A percentile compares a stretch with the other conserved stretches of the same genome.
Evolutionary conservation across 495 filamentous ascomycete species (phyloP).

Genomic region (Haplographium delicatum): DNA sequence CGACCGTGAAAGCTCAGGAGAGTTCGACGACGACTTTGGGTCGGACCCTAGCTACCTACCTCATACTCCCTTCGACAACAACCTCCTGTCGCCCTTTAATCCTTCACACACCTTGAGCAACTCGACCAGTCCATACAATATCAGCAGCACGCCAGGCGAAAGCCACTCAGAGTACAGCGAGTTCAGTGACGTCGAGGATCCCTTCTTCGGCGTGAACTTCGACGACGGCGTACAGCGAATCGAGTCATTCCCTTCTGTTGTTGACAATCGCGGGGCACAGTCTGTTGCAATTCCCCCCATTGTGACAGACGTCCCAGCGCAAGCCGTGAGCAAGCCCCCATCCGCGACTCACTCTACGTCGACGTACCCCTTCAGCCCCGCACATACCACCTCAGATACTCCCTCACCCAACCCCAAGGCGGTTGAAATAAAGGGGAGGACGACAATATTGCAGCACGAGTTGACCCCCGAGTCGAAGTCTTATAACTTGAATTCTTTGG

Average conservation of each 20-base stretch:
- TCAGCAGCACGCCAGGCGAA: slow-evolving; percentile 22
- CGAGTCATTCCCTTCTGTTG: slow-evolving; percentile 15
- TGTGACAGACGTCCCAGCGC: slow-evolving; percentile 5
- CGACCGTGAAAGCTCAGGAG: slow-evolving; percentile 18
- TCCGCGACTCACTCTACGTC: slow-evolving; percentile 12
- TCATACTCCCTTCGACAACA: slow-evolving; percentile 1
- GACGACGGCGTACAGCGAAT: slow-evolving; percentile 18
- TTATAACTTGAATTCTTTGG: not conserved
- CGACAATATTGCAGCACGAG: slow-evolving; percentile 19
- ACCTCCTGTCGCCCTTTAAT: slow-evolving; percentile 21
- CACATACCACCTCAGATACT: slow-evolving; percentile 19
- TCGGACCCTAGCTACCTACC: slow-evolving; percentile 9
- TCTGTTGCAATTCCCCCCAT: slow-evolving; percentile 8
- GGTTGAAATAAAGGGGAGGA: slow-evolving; percentile 1
- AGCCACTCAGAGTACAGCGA: slow-evolving; percentile 25
- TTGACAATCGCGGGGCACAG: not conserved
- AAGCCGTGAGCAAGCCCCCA: slow-evolving; percentile 2
- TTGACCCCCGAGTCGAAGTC: slow-evolving; percentile 8
- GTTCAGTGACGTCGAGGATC: slow-evolving; percentile 21
- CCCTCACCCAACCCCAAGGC: slow-evolving; percentile 15
- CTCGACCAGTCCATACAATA: slow-evolving; percentile 22
- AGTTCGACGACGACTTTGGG: slow-evolving; percentile 13
- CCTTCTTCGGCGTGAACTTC: slow-evolving; percentile 28
- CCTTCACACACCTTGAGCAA: slow-evolving; percentile 21
- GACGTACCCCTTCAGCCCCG: slow-evolving; percentile 22